Base-by-base conservation (phyloP, 352 stramenopile species). In the Phytophthora meadii region DNA sequence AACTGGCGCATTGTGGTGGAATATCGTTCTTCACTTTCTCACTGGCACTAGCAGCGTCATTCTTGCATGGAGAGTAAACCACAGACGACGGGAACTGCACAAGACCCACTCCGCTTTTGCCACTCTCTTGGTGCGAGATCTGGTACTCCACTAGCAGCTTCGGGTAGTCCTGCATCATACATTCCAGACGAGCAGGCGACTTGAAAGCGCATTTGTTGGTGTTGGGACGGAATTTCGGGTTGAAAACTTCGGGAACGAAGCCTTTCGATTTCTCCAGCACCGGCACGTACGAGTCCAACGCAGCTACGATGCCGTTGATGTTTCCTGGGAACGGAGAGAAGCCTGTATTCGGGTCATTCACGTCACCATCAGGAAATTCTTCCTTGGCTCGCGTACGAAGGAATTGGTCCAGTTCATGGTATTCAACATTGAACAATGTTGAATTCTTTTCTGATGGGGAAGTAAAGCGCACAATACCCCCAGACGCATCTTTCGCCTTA, bases 401-500 rank as follows among this genome's bases (percentile, higher is more conserved):
- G 56, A 92, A 90, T 15, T 84, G 68, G 44, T 92, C 84, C 17
- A 92, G 65, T 28, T 92, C 81, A 47, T 92, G 76, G 57, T 92
- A 92, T 49, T 92, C 84, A 27, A 92, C 80, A 47, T 92, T 92
- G 53, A 89, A 87, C 30, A 90, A 70, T 34, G 74, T 75, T 17
- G 66, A 60, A 17, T 66, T 57, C n/a, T 72, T 39, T 7, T 67
- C 48, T 11, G 73, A 57, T 3, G 59, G 50, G 7, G 65, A 73
- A 5, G 65, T 71, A 60, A 90, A 89, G 57, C 81, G 65, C n/a
- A 88, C 82, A 55, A 92, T 76, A 0, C 68, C 81, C 0, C 84
- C 82, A 2, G 73, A 85, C 11, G 95, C 94, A 74, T 99, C 92
- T 56, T 98, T 97, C 15, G 94, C 95, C 70, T 98, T 98, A 44